Conservation (phyloP, 257 asterid species). For the Prunella vulgaris region DNA sequence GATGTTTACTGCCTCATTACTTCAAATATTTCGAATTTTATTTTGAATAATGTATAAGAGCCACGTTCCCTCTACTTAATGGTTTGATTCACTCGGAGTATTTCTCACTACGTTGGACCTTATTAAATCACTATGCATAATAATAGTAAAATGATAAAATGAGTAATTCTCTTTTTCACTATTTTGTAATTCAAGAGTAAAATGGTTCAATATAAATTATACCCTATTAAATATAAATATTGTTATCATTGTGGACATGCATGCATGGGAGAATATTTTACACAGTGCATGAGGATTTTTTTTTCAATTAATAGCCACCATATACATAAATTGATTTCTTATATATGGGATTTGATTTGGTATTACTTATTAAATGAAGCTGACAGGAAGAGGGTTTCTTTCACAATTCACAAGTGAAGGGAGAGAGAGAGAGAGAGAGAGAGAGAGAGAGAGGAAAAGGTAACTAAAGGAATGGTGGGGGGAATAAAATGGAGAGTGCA, state of each 20-base stretch:
- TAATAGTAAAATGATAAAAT: too few species aligned
- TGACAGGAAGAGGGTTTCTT: neutral
- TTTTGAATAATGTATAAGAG: neutral
- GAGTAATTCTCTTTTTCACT: too few species aligned
- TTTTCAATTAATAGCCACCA: neutral
- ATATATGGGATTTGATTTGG: neutral
- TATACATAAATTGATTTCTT: neutral
- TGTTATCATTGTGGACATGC: too few species aligned
- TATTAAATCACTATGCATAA: too few species aligned
- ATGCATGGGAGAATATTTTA: too few species aligned
- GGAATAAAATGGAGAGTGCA: constrained; percentile 23
- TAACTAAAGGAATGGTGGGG: constrained; percentile 20
- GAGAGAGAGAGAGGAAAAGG: constrained; percentile 18
- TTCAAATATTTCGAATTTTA: neutral
- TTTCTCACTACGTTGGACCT: neutral
- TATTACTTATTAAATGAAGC: neutral
- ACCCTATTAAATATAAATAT: too few species aligned
- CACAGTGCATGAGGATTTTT: too few species aligned
- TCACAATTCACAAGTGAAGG: constrained; percentile 15
- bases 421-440: constrained; percentile 5
- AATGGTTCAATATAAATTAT: too few species aligned
- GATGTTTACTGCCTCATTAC: neutral
- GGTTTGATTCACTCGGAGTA: neutral
- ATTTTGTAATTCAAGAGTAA: too few species aligned
- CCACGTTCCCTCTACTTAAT: neutral